Evolutionary conservation across 2,329 filamentous ascomycete species (phyloP), one percentile per base, ranked within the genome.

Genomic region (Trichoderma guizhouense): DNA sequence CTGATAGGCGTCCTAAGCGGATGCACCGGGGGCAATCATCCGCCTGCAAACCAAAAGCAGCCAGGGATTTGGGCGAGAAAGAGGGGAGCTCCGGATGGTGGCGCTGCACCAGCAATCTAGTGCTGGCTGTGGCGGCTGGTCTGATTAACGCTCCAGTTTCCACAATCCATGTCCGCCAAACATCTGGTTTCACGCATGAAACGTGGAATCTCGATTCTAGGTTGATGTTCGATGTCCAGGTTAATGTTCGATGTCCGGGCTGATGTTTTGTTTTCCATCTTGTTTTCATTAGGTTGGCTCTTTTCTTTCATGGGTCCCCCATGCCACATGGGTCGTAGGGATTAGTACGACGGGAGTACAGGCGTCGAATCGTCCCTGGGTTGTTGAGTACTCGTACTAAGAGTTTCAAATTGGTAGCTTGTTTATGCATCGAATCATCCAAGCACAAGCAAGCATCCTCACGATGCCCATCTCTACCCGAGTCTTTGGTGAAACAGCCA

Each of bases 21-120:
- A 61, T 69, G 66, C 36, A 21, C 55, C 55, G 66, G 66, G 66
- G 66, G 66, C n/a, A 58, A 61, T 69, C 55, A 69, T 61, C 66
- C 57, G 57, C 66, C 66, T 69, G 57, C 66, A 69, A 60, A 57
- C 66, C 39, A 66, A 66, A 26, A 26, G 3, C 63, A 12, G 12
- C n/a, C 62, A 68, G 55, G 55, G 36, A 47, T 69, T 58, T 28
- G 34, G 21, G 5, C 32, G 64, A 39, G 21, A 18, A 14, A 8
- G 51, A 26, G 51, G 63, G 63, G 63, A 34, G 47, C 47, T 55
- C 30, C 18, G 63, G 30, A 26, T n/a, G 61, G 36, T 47, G 60
- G 60, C 60, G 60, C 60, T 62, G 60, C 60, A 14, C 34, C 64
- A 26, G 30, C 51, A 26, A 11, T 26, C 39, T 58, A 43, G 47